A percentile compares a stretch with the other conserved stretches of the same genome.
Conservation (phyloP, 352 stramenopile species). For the Phytophthora capsici region DNA sequence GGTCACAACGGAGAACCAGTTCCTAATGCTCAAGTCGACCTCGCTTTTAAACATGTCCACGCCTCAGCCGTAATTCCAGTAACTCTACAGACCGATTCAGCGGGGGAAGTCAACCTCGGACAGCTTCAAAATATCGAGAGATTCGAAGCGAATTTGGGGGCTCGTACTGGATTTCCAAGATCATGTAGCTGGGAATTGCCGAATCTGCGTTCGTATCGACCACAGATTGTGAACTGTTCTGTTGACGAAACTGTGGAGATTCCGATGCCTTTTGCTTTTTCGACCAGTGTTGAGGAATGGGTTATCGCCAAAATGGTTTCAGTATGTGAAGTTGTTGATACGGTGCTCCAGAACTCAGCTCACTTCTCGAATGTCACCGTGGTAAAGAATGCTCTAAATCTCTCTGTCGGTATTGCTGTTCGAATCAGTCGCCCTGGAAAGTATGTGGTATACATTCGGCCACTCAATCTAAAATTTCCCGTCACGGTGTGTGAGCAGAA, state of each 20-base stretch:
- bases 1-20: conserved; percentile 64
- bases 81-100: conserved; percentile 36
- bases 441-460: conserved; percentile 44
- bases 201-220: conserved; percentile 42
- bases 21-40: conserved; percentile 22
- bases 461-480: conserved; percentile 41
- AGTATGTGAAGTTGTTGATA: conserved; percentile 40
- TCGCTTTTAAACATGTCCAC: conserved; percentile 40
- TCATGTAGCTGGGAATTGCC: conserved; percentile 54
- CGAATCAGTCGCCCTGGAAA: conserved; percentile 31
- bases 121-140: conserved; percentile 27
- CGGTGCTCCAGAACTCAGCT: conserved; percentile 33
- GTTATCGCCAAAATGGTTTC: conserved; percentile 27
- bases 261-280: conserved; percentile 42
- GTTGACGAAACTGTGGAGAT: conserved; percentile 39
- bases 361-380: conserved; percentile 19
- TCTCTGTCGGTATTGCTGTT: conserved; percentile 30
- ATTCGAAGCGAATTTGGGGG: conserved; percentile 25
- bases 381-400: conserved; percentile 27
- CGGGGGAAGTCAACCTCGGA: conserved; percentile 51
- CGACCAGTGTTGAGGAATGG: conserved; percentile 37
- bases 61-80: conserved; percentile 18
- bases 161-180: neutral
- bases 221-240: conserved; percentile 42
- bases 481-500: conserved; percentile 41